phyloP scores from a whole-genome alignment of 2,329 filamentous ascomycete species.

The Paecilomyces fulvus region DNA sequence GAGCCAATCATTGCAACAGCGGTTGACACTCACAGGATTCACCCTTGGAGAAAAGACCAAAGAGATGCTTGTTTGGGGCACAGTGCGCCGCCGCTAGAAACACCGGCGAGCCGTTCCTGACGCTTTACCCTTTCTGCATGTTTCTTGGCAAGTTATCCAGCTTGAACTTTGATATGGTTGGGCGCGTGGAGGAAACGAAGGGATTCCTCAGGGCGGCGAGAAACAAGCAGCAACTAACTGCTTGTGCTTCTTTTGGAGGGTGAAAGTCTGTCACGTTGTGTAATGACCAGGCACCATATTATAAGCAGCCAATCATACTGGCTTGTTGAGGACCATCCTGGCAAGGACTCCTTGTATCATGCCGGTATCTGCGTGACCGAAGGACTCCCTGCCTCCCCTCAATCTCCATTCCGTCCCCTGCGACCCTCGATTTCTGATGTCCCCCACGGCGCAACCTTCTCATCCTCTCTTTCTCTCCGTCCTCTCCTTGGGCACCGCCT shows the following conservation, averaged over 20 bases:
- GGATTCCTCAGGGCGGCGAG: not conserved
- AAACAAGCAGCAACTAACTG: not conserved
- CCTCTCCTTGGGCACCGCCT: conserved; percentile 9
- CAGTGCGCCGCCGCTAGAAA: not conserved
- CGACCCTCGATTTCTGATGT: not conserved
- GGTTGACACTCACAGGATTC: not conserved
- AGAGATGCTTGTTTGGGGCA: not conserved
- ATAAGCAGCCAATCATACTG: not conserved
- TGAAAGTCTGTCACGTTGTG: not conserved
- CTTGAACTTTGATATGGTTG: not conserved
- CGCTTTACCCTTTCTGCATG: conserved; percentile 1
- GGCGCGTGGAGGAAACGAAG: not conserved
- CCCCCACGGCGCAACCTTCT: not conserved
- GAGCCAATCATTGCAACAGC: not conserved
- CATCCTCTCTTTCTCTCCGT: conserved; percentile 4
- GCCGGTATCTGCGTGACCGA: not conserved
- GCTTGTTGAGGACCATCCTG: not conserved
- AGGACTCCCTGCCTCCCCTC: not conserved
- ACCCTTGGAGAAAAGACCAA: not conserved
- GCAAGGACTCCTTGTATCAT: not conserved
- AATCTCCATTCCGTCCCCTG: not conserved
- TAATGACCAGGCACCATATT: not conserved
- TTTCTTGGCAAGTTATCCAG: not conserved
- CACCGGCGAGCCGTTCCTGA: not conserved
- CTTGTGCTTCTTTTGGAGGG: not conserved